Conservation (phyloP, 306 rosid genomes). For the Acacia crassicarpa region DNA sequence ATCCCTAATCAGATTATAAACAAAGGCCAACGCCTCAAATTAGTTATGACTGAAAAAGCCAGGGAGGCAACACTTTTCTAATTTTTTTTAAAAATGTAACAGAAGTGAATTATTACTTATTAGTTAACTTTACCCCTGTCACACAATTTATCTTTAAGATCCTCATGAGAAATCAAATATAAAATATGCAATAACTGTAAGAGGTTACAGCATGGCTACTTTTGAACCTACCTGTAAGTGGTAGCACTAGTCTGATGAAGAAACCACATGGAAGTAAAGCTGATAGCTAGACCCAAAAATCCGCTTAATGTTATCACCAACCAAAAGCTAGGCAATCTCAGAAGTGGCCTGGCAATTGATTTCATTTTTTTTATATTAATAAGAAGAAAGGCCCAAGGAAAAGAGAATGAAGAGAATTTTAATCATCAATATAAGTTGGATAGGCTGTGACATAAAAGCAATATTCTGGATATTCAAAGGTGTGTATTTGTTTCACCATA, state of each 20-base stretch:
- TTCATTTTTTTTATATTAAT: conserved; percentile 24
- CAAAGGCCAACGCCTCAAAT: conserved; percentile 5
- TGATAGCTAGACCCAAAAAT: conserved; percentile 88
- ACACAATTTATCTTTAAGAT: background rate
- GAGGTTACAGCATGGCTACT: background rate
- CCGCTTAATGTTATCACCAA: conserved; percentile 89
- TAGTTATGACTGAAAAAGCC: conserved; percentile 11
- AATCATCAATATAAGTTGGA: conserved; percentile 3
- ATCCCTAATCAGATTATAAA: conserved; percentile 2
- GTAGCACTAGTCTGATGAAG: conserved; percentile 99
- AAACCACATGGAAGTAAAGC: conserved; percentile 99
- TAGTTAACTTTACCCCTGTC: background rate
- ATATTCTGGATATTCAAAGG: conserved; percentile 17
- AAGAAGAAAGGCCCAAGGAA: conserved; percentile 7
- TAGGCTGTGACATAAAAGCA: conserved; percentile 15
- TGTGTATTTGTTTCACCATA: background rate
- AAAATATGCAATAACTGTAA: background rate
- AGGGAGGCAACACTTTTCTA: background rate
- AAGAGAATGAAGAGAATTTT: conserved; percentile 7
- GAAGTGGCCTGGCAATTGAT: conserved; percentile 76
- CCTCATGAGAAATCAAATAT: background rate
- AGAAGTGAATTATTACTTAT: background rate
- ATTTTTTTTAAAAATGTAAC: background rate
- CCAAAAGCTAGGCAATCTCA: conserved; percentile 91
- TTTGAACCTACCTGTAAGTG: conserved; percentile 72